phyloP scores from a whole-genome alignment of 768 basidiomycete species.

The Hygrocybe punicea region DNA sequence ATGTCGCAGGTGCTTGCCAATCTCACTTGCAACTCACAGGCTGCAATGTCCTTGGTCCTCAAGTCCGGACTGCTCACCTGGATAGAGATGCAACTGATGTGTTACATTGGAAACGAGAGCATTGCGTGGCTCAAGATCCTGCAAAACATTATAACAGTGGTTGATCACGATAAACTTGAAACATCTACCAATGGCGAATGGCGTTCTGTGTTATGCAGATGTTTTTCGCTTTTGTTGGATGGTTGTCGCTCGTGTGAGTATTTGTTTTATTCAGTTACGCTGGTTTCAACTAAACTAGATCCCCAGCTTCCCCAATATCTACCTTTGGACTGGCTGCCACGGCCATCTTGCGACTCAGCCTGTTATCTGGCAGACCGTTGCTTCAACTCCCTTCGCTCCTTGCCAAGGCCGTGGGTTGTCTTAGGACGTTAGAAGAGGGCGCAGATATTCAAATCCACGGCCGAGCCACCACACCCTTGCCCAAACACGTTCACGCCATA shows the following conservation, averaged over 20 bases:
- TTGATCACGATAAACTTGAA: conserved; percentile 51
- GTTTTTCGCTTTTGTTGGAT: conserved; percentile 43
- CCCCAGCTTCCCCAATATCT: conserved; percentile 10
- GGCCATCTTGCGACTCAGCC: conserved; percentile 37
- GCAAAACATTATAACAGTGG: conserved; percentile 56
- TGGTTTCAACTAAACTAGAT: conserved; percentile 14
- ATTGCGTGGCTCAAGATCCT: conserved; percentile 64
- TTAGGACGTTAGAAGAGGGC: conserved; percentile 31
- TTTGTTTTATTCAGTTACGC: background rate
- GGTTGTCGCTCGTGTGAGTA: conserved; percentile 27
- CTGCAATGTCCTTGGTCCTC: conserved; percentile 66
- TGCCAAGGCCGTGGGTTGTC: conserved; percentile 19
- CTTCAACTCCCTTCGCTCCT: conserved; percentile 33
- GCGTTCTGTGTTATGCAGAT: conserved; percentile 53
- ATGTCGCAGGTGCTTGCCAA: conserved; percentile 63
- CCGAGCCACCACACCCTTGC: conserved; percentile 13
- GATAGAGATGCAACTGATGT: conserved; percentile 71
- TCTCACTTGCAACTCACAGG: conserved; percentile 65
- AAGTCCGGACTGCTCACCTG: conserved; percentile 73
- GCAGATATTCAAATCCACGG: conserved; percentile 2
- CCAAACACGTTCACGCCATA: background rate
- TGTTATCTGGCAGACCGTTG: conserved; percentile 28
- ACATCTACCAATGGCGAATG: conserved; percentile 56
- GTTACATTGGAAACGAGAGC: conserved; percentile 36
- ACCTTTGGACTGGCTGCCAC: conserved; percentile 19